These are phyloP conservation scores for Panicum hallii DNA, from an alignment of 202 grass and related monocot species.

Conservation along the genomic window DNA sequence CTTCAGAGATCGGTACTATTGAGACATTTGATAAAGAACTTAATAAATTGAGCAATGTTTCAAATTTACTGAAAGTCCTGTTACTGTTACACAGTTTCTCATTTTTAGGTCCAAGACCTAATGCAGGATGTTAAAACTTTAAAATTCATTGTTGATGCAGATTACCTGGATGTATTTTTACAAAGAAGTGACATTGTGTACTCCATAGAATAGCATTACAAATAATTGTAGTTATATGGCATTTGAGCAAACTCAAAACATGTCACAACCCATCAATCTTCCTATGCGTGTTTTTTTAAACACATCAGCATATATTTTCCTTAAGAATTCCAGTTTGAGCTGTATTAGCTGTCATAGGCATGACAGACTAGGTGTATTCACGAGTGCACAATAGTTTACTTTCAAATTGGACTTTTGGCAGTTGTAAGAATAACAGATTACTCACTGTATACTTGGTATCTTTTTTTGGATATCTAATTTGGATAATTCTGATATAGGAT, in stretches of 20 bases:
- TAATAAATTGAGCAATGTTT: conserved; percentile 10
- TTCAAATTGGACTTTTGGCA: conserved; percentile 23
- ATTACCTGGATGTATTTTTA: conserved; percentile 22
- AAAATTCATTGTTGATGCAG: conserved; percentile 7
- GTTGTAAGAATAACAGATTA: conserved; percentile 3
- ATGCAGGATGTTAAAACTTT: background rate
- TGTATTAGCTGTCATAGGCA: conserved; percentile 26
- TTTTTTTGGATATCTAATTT: conserved; percentile 29
- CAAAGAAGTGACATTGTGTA: conserved; percentile 23
- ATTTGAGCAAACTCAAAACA: conserved; percentile 35
- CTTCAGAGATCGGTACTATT: conserved; percentile 36
- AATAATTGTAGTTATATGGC: conserved; percentile 20
- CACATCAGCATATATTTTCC: conserved; percentile 31
- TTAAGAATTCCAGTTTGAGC: conserved; percentile 33
- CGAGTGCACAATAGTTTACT: conserved; percentile 16
- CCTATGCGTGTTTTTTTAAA: conserved; percentile 20
- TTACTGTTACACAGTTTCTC: background rate
- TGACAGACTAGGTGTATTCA: conserved; percentile 11
- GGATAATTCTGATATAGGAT: conserved; percentile 57
- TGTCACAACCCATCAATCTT: conserved; percentile 11
- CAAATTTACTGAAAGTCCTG: background rate
- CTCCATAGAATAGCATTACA: conserved; percentile 20
- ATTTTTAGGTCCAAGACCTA: background rate
- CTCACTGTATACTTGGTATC: conserved; percentile 14
- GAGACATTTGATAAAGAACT: conserved; percentile 26